Evolutionary conservation across 768 basidiomycete genomes (phyloP), one percentile per base, ranked within the genome.

Genomic region (Cyclocybe aegerita): DNA sequence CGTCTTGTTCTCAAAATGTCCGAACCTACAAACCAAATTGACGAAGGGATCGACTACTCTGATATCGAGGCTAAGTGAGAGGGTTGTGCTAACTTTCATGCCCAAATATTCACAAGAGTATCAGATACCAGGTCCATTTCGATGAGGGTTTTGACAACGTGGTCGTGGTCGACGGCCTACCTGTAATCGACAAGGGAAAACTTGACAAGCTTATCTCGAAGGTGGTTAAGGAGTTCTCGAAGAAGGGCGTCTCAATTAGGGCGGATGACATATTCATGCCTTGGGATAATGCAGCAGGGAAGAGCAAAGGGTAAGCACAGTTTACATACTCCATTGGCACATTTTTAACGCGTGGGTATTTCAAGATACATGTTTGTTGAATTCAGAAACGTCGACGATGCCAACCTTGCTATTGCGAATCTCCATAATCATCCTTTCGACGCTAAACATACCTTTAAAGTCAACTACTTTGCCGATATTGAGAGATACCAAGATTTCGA

Each of bases 131-230:
- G 57, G 86, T 95, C 60, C 75, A 90, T 50, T 83, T 85, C 56
- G 89, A 92, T 59, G 86, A 93, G 57, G 81, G 90, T 36, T 82
- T 98, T 62, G 97, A 98, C 75, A 91, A 90, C 64, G 83, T 92
- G 49, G 70, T 99, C 46, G 88, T 98, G 46, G 84, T 98, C 51
- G 97, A 98, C 67, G 93, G 93, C 43, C 79, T 95, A 15, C 97
- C 95, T 8, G 67, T 92, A 52, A 91, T 98, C 66, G 93, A 97
- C 64, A 85, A 82, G 60, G 80, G 82, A 46, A 94, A 93, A 70
- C 78, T 85, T 34, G 90, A 92, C 42, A 90, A 80, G 69, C 80
- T 99, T 12, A 63, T 97, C 14, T 70, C 84, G 33, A 91, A 89
- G 65, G 78, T 98, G 31, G 73, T 82, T 49, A 93, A 93, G 65